Evolutionary conservation across 768 basidiomycete genomes (phyloP).

Genomic region (Lactarius tabidus): DNA sequence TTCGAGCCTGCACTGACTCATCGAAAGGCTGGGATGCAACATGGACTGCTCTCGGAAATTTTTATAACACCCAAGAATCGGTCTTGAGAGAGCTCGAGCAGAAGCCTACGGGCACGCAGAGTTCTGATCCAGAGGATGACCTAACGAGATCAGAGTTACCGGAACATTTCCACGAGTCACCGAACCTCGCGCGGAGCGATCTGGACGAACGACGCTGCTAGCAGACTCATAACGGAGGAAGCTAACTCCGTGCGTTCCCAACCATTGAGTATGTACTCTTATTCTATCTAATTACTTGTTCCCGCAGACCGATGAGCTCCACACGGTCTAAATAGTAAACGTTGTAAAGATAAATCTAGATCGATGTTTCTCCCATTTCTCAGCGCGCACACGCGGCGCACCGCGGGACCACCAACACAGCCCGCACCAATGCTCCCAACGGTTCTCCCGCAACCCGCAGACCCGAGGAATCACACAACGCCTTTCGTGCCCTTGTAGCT

Average conservation of each 20-base stretch:
- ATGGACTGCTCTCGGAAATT: conserved; percentile 59
- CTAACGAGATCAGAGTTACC: conserved; percentile 42
- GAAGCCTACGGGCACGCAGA: conserved; percentile 59
- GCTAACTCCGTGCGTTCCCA: conserved; percentile 30
- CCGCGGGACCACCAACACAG: conserved; percentile 23
- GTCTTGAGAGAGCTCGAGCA: conserved; percentile 46
- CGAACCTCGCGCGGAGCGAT: too few species aligned
- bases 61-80: conserved; percentile 51
- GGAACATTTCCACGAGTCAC: conserved; percentile 35
- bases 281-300: neutral
- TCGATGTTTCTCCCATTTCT: conserved; percentile 58
- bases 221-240: too few species aligned
- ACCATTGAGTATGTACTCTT: neutral
- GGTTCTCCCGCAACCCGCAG: conserved; percentile 42
- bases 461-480: too few species aligned
- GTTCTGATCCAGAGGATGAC: conserved; percentile 41
- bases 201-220: too few species aligned
- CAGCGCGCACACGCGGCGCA: conserved; percentile 40
- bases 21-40: conserved; percentile 59
- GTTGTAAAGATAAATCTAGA: conserved; percentile 56
- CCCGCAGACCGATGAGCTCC: conserved; percentile 44
- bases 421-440: conserved; percentile 35
- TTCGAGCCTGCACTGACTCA: too few species aligned
- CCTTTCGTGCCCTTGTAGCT: conserved; percentile 49
- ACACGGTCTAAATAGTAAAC: conserved; percentile 47